phyloP scores from a whole-genome alignment of 148 eudicot species.

The Vaccinium vitisidaea region DNA sequence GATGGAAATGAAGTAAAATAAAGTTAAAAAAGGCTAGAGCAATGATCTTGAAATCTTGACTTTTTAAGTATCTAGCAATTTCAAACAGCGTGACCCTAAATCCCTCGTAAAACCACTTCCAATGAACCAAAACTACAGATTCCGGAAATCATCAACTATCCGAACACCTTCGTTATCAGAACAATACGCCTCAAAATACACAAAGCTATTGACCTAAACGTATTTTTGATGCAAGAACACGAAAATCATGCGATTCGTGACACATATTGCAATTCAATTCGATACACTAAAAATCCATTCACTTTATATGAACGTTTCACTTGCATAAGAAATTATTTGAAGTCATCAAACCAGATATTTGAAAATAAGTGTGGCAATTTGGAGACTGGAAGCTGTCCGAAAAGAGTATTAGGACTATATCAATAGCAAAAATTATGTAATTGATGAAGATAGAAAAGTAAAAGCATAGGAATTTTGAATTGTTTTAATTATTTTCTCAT shows the following conservation, averaged over 20 bases:
- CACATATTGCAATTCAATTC: neutral
- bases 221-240: neutral
- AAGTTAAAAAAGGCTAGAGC: neutral
- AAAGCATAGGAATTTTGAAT: neutral
- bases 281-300: neutral
- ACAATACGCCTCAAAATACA: neutral
- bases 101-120: neutral
- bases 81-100: neutral
- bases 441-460: neutral
- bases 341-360: neutral
- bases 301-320: neutral
- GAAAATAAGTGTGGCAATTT: neutral
- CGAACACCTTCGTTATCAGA: neutral
- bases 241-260: neutral
- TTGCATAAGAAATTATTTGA: neutral
- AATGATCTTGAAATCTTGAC: neutral
- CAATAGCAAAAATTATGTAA: too few relatives aligned
- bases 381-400: neutral
- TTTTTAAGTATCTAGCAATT: neutral
- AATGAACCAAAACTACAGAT: neutral
- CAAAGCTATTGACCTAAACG: neutral
- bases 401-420: neutral
- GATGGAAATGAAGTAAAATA: neutral
- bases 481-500: neutral
- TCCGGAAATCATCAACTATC: neutral